Base-by-base conservation (phyloP, 495 filamentous ascomycete genomes). In the Geoglossum glabrum region DNA sequence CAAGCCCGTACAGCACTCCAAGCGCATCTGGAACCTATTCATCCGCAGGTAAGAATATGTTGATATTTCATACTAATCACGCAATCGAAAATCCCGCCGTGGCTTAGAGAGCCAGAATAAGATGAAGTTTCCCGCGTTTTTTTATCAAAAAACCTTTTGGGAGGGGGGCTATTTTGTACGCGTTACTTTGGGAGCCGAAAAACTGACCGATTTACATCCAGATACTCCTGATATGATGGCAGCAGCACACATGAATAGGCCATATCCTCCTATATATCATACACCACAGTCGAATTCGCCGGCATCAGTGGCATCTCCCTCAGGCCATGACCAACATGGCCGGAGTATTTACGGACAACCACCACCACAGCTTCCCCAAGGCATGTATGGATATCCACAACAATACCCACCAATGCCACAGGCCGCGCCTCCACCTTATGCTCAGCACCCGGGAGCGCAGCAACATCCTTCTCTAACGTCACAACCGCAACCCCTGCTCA, bases 221-320 rank as follows among this genome's bases (percentile, higher is more conserved):
- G 86, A 89, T 67, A 84, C 79, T 54, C 78, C 85, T 70, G 90
- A 96, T 61, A 82, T 90, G 72, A 97, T 97, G 92, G 90, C 92
- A 60, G 80, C 90, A 55, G 81, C 90, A 61, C 84, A 86, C 65
- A 90, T 95, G 81, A 84, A 84, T 67, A 78, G 81, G 66, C 77
- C 81, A 57, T 96, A 90, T 61, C 90, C 90, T 26, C 87, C 90
- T 28, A 95, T 95, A 60, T 95, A 98, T 65, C 87, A 95, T 65
- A 95, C 90, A 2, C 89, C 90, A 17, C 88, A 95, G 72, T 95
- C 89, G 27, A 93, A 88, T 69, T 95, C 92, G 25, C 92, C 92
- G 36, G 86, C 87, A n/a, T 95, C 92, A 58, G 89, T 96, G 60
- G 84, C 90, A 57, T 96, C 92, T 19, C 83, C 86, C 5, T 87